Evolutionary conservation across 78 protist species (phyloP).

Genomic region (slime mould (Dictyostelium discoideum)): DNA sequence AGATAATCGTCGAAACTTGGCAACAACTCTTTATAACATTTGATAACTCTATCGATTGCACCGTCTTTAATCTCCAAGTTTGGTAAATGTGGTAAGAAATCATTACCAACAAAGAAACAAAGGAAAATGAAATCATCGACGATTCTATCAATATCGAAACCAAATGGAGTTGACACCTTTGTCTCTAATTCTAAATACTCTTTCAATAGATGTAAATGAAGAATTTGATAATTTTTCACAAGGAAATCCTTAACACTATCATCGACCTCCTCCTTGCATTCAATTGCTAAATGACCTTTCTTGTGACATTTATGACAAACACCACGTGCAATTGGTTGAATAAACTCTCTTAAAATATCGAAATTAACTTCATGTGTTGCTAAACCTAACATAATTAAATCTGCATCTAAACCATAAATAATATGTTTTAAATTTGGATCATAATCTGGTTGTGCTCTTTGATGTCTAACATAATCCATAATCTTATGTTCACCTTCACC

Average conservation of each 20-base stretch:
- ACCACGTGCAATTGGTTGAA: constrained; percentile 14
- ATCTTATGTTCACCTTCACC: constrained; percentile 98
- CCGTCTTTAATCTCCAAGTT: constrained; percentile 95
- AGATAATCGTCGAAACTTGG: constrained; percentile 74
- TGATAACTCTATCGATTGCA: constrained; percentile 89
- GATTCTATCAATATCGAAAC: constrained; percentile 91
- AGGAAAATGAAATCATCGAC: constrained; percentile 98
- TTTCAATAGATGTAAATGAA: constrained; percentile 64
- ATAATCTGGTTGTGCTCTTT: constrained; percentile 84
- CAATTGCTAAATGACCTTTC: background rate
- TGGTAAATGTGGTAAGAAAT: constrained; percentile 99
- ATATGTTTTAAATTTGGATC: constrained; percentile 86
- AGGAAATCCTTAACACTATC: constrained; percentile 19
- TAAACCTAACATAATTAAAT: constrained; percentile 97
- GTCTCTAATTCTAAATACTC: constrained; percentile 78
- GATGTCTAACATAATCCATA: constrained; percentile 92
- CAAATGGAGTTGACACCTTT: constrained; percentile 44
- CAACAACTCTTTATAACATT: constrained; percentile 69
- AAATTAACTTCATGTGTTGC: constrained; percentile 98
- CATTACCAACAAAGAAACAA: constrained; percentile 99
- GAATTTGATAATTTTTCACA: constrained; percentile 41
- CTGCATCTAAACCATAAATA: constrained; percentile 98
- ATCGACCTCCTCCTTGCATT: background rate
- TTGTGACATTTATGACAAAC: background rate
- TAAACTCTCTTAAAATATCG: constrained; percentile 92